These are phyloP conservation scores for Pseudocercospora fuligena DNA, from an alignment of 2,329 filamentous ascomycete genomes.

Conservation along the genomic window DNA sequence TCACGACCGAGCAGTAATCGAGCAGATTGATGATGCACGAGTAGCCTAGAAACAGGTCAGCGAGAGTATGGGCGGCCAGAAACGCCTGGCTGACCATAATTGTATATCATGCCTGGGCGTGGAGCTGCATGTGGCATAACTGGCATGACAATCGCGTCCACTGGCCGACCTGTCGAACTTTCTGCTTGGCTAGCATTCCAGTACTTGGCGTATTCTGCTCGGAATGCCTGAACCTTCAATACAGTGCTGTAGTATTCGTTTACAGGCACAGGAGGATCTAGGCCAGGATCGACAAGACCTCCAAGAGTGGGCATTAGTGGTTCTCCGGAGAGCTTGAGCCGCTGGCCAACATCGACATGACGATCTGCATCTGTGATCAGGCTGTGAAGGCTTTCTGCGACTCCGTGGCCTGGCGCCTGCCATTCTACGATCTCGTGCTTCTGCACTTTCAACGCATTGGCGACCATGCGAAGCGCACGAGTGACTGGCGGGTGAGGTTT, in stretches of 20 bases:
- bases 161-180: too few relatives aligned
- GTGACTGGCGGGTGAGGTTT: neutral
- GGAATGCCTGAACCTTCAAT: neutral
- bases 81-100: neutral
- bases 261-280: neutral
- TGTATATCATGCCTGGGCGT: neutral
- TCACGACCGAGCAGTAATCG: neutral
- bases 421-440: neutral
- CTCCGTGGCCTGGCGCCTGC: neutral
- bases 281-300: neutral
- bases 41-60: neutral
- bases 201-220: neutral
- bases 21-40: neutral
- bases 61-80: neutral
- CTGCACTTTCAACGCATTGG: neutral
- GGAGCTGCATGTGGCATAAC: constrained; percentile 3
- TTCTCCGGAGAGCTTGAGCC: neutral
- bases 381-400: neutral
- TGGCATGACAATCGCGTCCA: neutral
- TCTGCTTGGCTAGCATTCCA: neutral
- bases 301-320: neutral
- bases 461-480: neutral
- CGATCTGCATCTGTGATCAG: neutral
- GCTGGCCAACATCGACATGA: neutral
- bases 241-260: neutral